phyloP scores from a whole-genome alignment of 106 monocot genomes.

The Acorus gramineus region DNA sequence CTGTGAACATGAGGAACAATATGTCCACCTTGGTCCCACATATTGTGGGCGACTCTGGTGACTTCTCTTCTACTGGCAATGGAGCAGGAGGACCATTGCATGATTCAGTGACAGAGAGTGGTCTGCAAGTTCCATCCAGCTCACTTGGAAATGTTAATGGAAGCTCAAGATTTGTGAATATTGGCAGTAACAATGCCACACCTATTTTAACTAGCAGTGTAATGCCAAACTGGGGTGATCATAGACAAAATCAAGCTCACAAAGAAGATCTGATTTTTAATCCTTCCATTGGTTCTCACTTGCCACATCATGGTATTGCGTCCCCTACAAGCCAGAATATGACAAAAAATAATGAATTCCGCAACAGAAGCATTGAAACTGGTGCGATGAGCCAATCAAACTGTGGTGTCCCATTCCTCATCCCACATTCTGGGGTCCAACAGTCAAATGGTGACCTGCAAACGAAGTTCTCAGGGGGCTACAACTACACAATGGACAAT shows the following conservation, averaged over 20 bases:
- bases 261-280: conserved; percentile 14
- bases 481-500: conserved; percentile 16
- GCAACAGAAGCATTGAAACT: conserved; percentile 13
- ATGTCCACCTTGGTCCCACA: conserved; percentile 10
- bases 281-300: conserved; percentile 20
- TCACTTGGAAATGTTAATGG: conserved; percentile 8
- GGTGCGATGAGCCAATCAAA: conserved; percentile 13
- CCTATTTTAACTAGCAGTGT: conserved; percentile 5
- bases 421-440: conserved; percentile 8
- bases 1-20: conserved; percentile 11
- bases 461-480: conserved; percentile 12
- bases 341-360: conserved; percentile 17
- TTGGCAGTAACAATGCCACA: conserved; percentile 7
- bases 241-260: conserved; percentile 8
- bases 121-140: conserved; percentile 18
- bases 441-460: conserved; percentile 12
- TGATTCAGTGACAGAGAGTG: conserved; percentile 17
- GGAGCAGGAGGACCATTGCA: conserved; percentile 2
- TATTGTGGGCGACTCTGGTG: conserved; percentile 6
- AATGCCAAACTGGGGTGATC: conserved; percentile 7
- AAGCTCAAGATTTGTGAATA: conserved; percentile 28
- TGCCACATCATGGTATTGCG: conserved; percentile 6
- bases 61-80: conserved; percentile 10
- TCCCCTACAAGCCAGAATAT: conserved; percentile 12
- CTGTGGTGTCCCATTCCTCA: conserved; percentile 8